Percentiles rank a stretch among this genome's conserved stretches.
Conservation (phyloP, 116 monocot genomes). For the Papilionanthe hybrid region DNA sequence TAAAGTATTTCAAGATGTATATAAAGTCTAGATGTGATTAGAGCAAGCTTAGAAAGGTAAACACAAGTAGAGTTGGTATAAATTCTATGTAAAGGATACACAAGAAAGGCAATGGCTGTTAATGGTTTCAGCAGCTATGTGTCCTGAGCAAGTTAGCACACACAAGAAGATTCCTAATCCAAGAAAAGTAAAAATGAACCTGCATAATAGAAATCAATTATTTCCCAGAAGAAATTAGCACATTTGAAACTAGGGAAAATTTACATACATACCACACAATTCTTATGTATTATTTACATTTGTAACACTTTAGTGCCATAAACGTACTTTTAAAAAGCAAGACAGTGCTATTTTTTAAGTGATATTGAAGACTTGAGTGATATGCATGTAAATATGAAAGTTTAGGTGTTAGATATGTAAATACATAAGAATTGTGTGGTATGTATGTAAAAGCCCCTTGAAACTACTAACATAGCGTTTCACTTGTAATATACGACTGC, state of each 20-base stretch:
- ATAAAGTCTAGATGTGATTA: background rate
- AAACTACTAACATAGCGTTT: background rate
- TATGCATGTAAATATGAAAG: no score
- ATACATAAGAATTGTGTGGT: no score
- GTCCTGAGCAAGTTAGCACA: slow-evolving; percentile 59
- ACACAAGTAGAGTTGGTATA: background rate
- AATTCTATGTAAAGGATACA: slow-evolving; percentile 43
- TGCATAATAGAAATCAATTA: slow-evolving; percentile 22
- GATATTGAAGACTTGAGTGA: no score
- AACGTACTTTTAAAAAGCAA: no score
- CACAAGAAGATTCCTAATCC: slow-evolving; percentile 49
- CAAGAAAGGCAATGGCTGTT: slow-evolving; percentile 60
- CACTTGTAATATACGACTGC: background rate
- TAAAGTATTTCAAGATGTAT: no score
- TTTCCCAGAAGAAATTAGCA: background rate
- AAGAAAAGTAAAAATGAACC: slow-evolving; percentile 63
- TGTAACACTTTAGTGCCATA: no score
- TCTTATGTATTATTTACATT: no score
- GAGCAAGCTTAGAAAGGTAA: background rate
- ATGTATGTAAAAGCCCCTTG: no score
- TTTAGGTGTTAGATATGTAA: no score
- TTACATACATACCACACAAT: no score
- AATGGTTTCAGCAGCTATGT: slow-evolving; percentile 59
- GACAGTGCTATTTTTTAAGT: no score
- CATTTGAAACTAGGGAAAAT: background rate